A percentile compares a stretch with the other conserved stretches of the same genome.
These are phyloP conservation scores for Hypsizygus marmoreus DNA, from an alignment of 768 basidiomycete species.

Conservation along the genomic window DNA sequence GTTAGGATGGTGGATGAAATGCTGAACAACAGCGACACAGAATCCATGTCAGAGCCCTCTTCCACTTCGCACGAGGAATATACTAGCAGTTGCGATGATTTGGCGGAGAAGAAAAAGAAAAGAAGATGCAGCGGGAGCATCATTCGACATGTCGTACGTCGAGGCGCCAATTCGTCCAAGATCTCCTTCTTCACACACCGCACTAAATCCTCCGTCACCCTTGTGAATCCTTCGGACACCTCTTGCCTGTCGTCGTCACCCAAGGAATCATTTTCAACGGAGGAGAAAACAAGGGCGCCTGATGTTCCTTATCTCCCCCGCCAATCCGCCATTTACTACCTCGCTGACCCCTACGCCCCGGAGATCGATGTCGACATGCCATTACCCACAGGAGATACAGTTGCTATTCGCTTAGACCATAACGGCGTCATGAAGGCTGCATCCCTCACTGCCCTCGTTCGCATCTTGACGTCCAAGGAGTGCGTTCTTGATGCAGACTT, in stretches of 20 bases:
- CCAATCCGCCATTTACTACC: slow-evolving; percentile 27
- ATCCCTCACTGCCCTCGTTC: slow-evolving; percentile 44
- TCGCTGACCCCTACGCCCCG: slow-evolving; percentile 25
- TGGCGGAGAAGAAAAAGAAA: slow-evolving; percentile 5
- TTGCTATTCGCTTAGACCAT: slow-evolving; percentile 23
- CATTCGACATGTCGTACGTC: slow-evolving; percentile 19
- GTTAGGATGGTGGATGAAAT: slow-evolving; percentile 16
- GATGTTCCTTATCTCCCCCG: slow-evolving; percentile 23
- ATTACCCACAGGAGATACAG: slow-evolving; percentile 21
- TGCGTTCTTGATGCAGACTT: slow-evolving; percentile 42
- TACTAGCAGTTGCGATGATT: neutral
- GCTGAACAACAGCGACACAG: slow-evolving; percentile 5
- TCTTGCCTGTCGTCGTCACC: neutral
- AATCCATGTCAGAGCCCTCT: neutral
- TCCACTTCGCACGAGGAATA: neutral
- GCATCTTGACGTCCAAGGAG: slow-evolving; percentile 46
- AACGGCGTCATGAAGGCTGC: slow-evolving; percentile 30
- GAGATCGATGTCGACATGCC: slow-evolving; percentile 28
- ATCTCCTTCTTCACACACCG: slow-evolving; percentile 9
- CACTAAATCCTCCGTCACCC: slow-evolving; percentile 10
- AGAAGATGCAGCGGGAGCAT: slow-evolving; percentile 9
- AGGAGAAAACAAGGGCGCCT: slow-evolving; percentile 3
- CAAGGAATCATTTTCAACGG: slow-evolving; percentile 7
- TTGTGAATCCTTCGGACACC: slow-evolving; percentile 5
- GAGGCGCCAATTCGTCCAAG: slow-evolving; percentile 11